A percentile compares a stretch with the other conserved stretches of the same genome.
Conservation (phyloP, 441 rosid species). For the Daphne laureola region DNA sequence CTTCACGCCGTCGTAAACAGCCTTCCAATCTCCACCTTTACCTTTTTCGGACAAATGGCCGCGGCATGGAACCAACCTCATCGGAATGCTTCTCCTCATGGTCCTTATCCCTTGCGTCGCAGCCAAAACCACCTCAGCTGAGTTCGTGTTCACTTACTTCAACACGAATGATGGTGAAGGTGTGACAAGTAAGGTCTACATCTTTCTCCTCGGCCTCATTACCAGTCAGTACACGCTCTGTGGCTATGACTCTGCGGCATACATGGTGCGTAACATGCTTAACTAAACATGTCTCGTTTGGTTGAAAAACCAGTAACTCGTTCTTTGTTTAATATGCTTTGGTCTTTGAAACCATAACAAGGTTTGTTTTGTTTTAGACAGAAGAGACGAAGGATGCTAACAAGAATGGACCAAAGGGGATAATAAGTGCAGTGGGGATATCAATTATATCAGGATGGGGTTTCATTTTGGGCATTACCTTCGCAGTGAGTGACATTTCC, state of each 20-base stretch:
- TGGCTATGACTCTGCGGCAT: conserved; percentile 97
- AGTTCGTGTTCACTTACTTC: conserved; percentile 85
- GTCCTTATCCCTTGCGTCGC: conserved; percentile 74
- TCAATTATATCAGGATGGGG: conserved; percentile 93
- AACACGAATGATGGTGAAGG: conserved; percentile 74
- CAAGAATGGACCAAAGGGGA: conserved; percentile 82
- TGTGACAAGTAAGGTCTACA: conserved; percentile 56
- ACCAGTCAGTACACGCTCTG: conserved; percentile 93
- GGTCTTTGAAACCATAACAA: too few relatives aligned
- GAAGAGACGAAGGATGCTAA: conserved; percentile 93
- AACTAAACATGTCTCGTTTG: too few relatives aligned
- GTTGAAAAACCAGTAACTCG: too few relatives aligned
- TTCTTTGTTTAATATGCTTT: too few relatives aligned
- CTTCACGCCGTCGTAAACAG: conserved; percentile 76
- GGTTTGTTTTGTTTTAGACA: conserved; percentile 36
- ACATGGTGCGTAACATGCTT: conserved; percentile 50
- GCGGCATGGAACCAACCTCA: conserved; percentile 92
- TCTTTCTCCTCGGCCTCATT: conserved; percentile 79
- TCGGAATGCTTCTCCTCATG: conserved; percentile 78
- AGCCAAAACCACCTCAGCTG: conserved; percentile 67
- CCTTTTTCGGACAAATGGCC: conserved; percentile 84
- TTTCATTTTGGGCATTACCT: conserved; percentile 81
- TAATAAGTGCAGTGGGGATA: conserved; percentile 80
- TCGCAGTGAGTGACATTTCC: conserved; percentile 74
- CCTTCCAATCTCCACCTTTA: conserved; percentile 70